Evolutionary conservation across 2,329 filamentous ascomycete species (phyloP), one percentile per base, ranked within the genome.

Genomic region (Diplocarpon rosae): DNA sequence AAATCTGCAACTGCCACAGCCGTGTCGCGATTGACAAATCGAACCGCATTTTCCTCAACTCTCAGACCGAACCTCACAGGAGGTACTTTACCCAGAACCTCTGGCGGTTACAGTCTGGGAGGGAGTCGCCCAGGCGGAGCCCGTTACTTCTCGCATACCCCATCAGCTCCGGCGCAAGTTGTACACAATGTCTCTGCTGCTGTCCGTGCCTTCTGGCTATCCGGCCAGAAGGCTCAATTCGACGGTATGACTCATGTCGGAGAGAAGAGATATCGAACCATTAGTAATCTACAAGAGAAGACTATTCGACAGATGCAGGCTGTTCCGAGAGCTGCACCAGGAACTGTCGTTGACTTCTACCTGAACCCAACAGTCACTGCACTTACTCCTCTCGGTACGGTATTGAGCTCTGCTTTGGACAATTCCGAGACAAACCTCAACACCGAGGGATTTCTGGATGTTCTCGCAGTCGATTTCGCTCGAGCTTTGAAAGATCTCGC

Each of bases 181-280:
- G 77, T 96, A 41, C 84, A 92, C 63, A 95, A 95, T 65, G 90
- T 95, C n/a, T 94, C 87, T 11, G 81, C 88, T 56, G 92, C 88
- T 5, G 81, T 96, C 59, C 80, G 92, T 43, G 89, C 88, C 11
- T 95, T 98, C 66, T 83, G 86, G 66, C 72, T 95, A n/a, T 88
- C 85, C 0, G 92, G 92, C 0, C 80, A 94, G 59, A 92, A 89
- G 63, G 81, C 84, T 9, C 83, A 85, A 46, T 95, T 89, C 56
- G 85, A 95, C 61, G 90, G 90, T 11, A 63, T 83, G 35, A 79
- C 81, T 43, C 65, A 76, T 13, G 78, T 73, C 10, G 89, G 89
- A 36, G 80, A 89, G 65, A 83, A 84, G 66, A 75, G 76, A 48
- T 95, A 87, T 70, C 83, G 85, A 59, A 69, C 78, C 27, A 78